Evolutionary conservation across 2,329 filamentous ascomycete species (phyloP).

Genomic region (Endocalyx cinctus): DNA sequence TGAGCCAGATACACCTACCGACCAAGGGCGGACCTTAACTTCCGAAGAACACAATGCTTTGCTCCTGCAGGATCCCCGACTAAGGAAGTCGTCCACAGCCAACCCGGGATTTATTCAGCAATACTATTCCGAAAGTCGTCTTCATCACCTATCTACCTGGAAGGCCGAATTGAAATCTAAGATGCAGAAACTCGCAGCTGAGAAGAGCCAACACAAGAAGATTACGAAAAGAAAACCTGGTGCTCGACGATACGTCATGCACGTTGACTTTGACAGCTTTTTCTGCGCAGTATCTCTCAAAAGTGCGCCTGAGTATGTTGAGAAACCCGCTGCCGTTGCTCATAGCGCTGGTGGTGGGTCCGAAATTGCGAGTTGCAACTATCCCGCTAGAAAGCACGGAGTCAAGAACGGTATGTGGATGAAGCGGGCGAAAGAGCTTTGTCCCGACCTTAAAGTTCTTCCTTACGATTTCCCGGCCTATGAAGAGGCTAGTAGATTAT

Average conservation of each 20-base stretch:
- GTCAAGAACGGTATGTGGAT: slow-evolving; percentile 99
- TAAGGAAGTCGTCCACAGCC: slow-evolving; percentile 83
- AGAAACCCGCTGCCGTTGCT: slow-evolving; percentile 83
- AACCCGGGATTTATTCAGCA: slow-evolving; percentile 93
- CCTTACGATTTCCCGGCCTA: slow-evolving; percentile 95
- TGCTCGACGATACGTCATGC: slow-evolving; percentile 76
- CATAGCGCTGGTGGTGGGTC: slow-evolving; percentile 82
- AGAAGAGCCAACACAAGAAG: slow-evolving; percentile 51
- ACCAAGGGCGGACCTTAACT: slow-evolving; percentile 48
- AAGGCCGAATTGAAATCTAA: slow-evolving; percentile 90
- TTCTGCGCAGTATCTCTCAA: slow-evolving; percentile 90
- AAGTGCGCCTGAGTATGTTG: slow-evolving; percentile 66
- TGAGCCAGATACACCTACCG: slow-evolving; percentile 3
- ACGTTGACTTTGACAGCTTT: slow-evolving; percentile 98
- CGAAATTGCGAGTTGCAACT: slow-evolving; percentile 97
- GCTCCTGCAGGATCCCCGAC: slow-evolving; percentile 75
- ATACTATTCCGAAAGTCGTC: slow-evolving; percentile 88
- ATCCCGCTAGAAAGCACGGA: slow-evolving; percentile 78
- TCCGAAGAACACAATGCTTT: slow-evolving; percentile 90
- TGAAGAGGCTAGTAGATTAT: slow-evolving; percentile 81
- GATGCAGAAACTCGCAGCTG: slow-evolving; percentile 73
- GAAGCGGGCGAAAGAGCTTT: slow-evolving; percentile 79
- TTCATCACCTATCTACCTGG: slow-evolving; percentile 95
- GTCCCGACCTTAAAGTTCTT: slow-evolving; percentile 81
- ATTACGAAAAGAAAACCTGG: slow-evolving; percentile 52